phyloP scores from a whole-genome alignment of 495 filamentous ascomycete species.

The Neurospora pannonica region DNA sequence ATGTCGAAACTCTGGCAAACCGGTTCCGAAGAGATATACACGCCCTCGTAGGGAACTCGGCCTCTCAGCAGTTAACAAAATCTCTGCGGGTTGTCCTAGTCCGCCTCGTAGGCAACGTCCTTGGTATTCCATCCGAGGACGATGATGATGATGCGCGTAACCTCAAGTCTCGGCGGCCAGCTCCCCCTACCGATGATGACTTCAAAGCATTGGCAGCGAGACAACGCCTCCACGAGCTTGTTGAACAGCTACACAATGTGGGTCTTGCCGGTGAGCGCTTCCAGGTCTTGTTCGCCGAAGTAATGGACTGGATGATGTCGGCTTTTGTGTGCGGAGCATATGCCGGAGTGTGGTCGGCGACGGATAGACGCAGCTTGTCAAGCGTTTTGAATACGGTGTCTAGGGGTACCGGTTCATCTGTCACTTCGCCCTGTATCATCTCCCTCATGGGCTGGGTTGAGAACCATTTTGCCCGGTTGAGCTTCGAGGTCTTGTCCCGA shows the following conservation, averaged over 20 bases:
- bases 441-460: constrained; percentile 63
- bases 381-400: constrained; percentile 13
- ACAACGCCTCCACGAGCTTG: constrained; percentile 44
- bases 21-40: constrained; percentile 53
- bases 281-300: constrained; percentile 64
- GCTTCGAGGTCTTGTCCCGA: constrained; percentile 48
- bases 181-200: constrained; percentile 12
- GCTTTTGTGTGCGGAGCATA: constrained; percentile 53
- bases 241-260: constrained; percentile 55
- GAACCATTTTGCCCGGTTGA: constrained; percentile 57
- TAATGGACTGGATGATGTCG: constrained; percentile 64
- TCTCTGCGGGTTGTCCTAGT: constrained; percentile 46
- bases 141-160: constrained; percentile 4
- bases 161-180: constrained; percentile 10
- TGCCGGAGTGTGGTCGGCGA: constrained; percentile 43
- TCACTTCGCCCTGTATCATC: constrained; percentile 42
- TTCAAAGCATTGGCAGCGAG: constrained; percentile 32
- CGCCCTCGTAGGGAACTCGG: constrained; percentile 55
- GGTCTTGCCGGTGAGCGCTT: constrained; percentile 67
- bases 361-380: constrained; percentile 5
- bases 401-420: constrained; percentile 25
- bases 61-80: constrained; percentile 43
- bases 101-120: constrained; percentile 42
- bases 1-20: constrained; percentile 28
- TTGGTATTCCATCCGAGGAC: constrained; percentile 38